Conservation (phyloP, 1,284 basidiomycete species). For the Ustilago loliicola region DNA sequence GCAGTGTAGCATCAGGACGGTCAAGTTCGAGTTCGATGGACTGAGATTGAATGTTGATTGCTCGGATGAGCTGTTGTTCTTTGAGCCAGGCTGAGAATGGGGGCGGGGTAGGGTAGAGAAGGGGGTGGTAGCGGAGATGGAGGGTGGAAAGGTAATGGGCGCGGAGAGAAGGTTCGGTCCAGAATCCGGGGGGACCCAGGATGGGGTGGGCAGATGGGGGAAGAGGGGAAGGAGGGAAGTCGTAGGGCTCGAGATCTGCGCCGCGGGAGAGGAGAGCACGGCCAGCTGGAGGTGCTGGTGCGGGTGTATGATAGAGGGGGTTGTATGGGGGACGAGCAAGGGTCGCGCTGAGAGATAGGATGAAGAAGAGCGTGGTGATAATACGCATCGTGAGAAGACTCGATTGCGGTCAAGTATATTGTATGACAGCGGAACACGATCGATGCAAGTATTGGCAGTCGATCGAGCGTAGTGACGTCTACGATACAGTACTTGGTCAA, state of each 20-base stretch:
- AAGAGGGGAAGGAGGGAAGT: constrained; percentile 12
- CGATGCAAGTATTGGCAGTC: too few species aligned
- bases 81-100: constrained; percentile 40
- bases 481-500: too few species aligned
- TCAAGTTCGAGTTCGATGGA: not conserved
- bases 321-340: not conserved
- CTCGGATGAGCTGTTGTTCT: constrained; percentile 31
- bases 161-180: constrained; percentile 20
- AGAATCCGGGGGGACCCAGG: constrained; percentile 27
- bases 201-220: not conserved
- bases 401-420: too few species aligned
- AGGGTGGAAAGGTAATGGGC: constrained; percentile 16
- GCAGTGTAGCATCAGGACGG: not conserved
- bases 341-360: not conserved
- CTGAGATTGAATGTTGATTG: constrained; percentile 13
- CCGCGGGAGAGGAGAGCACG: constrained; percentile 22
- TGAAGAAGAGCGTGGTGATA: not conserved
- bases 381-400: not conserved
- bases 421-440: too few species aligned
- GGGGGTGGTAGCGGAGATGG: constrained; percentile 20
- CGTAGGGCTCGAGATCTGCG: constrained; percentile 20
- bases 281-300: constrained; percentile 26
- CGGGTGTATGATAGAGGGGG: not conserved
- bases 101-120: constrained; percentile 8
- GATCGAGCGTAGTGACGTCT: too few species aligned